These are phyloP conservation scores for Talaromyces proteolyticus DNA, from an alignment of 495 filamentous ascomycete genomes.

Conservation along the genomic window DNA sequence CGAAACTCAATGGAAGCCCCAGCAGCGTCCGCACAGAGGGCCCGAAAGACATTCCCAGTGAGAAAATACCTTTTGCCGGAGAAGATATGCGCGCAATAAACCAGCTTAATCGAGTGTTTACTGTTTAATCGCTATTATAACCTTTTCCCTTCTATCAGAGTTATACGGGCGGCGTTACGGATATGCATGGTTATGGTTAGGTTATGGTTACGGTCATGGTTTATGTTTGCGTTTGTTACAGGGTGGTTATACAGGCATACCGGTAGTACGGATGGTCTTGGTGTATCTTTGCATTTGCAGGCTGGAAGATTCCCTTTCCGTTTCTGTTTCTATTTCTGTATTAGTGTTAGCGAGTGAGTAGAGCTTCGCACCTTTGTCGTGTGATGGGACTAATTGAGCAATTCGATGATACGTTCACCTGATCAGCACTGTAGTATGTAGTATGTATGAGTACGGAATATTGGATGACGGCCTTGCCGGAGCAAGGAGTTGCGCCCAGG, in stretches of 20 bases:
- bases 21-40: conserved; percentile 30
- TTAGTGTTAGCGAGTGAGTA: too few relatives aligned
- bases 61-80: conserved; percentile 54
- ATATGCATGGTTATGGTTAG: too few relatives aligned
- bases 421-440: neutral
- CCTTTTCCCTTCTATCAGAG: neutral
- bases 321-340: too few relatives aligned
- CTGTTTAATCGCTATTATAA: conserved; percentile 12
- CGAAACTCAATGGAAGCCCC: conserved; percentile 13
- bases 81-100: conserved; percentile 63
- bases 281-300: too few relatives aligned
- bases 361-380: too few relatives aligned
- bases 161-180: too few relatives aligned
- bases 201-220: neutral
- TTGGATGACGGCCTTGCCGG: neutral
- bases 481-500: neutral
- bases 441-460: neutral
- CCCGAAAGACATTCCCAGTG: conserved; percentile 56
- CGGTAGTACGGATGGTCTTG: too few relatives aligned
- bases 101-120: conserved; percentile 54
- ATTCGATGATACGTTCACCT: neutral
- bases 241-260: too few relatives aligned
- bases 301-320: too few relatives aligned
- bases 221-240: neutral
- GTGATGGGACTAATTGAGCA: too few relatives aligned